Evolutionary conservation across 2,329 filamentous ascomycete genomes (phyloP), one percentile per base, ranked within the genome.

Genomic region (Magnaporthiopsis poae): DNA sequence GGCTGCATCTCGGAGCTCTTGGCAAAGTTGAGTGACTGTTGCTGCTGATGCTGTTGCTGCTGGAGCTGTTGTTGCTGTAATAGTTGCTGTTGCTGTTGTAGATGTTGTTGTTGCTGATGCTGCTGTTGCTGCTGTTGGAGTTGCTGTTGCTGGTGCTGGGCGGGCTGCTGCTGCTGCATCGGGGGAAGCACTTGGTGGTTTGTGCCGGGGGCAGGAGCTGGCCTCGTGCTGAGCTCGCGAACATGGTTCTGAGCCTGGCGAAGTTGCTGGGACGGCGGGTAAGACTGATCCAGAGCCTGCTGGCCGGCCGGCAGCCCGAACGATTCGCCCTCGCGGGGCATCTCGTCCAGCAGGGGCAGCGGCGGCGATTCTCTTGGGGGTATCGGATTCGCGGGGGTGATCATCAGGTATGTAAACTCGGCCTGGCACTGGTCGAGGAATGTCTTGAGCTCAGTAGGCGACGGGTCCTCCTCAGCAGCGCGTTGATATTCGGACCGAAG

Each of bases 401-500:
- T 82, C 86, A 89, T 88, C 18, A 89, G 80, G 71, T 89, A 89
- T 69, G 86, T 87, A 68, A 89, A 88, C 72, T 89, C 86, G 70
- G 83, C 81, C 74, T 88, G 81, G 75, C 86, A 87, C 72, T 87
- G 85, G 69, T 88, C 86, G 69, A 88, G 79, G 73, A 88, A 88
- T 13, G 77, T 77, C 74, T 85, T 86, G 63, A 88, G 78, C 66
- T 85, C 83, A 66, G 80, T 78, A 63, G 82, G 79, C 64, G 82
- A 79, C 25, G 76, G 73, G 68, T 82, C 84, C 71, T 82, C 85
- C 68, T 84, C 82, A 66, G 77, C 74, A 68, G 75, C 71, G n/a
- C 73, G 78, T 60, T 82, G 82, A 65, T 80, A 75, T 31, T 81
- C 79, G 18, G 81, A 25, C 46, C 46, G 46, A 9, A 56, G 46